These are phyloP conservation scores for Artemisia tridentata DNA, from an alignment of 129 eudicot species.

Conservation along the genomic window DNA sequence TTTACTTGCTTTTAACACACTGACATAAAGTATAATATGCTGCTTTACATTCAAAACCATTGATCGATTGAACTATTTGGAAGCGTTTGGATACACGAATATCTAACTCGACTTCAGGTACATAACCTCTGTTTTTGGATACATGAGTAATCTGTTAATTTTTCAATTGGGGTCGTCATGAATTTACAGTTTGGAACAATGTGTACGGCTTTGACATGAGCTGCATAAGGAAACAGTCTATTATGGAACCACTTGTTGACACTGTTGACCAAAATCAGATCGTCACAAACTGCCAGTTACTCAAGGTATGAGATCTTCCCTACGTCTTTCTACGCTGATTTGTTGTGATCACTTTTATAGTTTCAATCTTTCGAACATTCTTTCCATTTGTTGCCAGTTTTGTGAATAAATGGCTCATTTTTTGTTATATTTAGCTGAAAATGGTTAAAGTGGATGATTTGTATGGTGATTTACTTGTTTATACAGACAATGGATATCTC, in stretches of 20 bases:
- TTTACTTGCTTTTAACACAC: no score
- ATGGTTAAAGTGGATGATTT: background rate
- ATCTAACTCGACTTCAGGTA: no score
- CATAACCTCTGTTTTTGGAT: no score
- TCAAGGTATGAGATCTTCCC: slow-evolving; percentile 42
- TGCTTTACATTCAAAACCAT: no score
- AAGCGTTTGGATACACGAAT: no score
- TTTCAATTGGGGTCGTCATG: background rate
- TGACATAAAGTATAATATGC: no score
- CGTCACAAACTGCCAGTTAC: slow-evolving; percentile 81
- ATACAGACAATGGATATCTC: slow-evolving; percentile 94
- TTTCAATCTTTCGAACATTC: background rate
- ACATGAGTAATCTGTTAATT: background rate
- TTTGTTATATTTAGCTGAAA: no score
- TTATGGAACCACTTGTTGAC: slow-evolving; percentile 94
- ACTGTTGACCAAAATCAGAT: slow-evolving; percentile 87
- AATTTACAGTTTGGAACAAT: slow-evolving; percentile 80
- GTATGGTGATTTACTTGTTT: slow-evolving; percentile 17
- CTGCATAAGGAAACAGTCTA: slow-evolving; percentile 85
- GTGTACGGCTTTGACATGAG: slow-evolving; percentile 98
- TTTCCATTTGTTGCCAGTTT: background rate
- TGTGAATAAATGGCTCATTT: no score
- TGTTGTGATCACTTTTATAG: background rate
- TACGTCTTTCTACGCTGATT: background rate
- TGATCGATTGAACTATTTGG: no score